Evolutionary conservation across 2,329 filamentous ascomycete species (phyloP), one percentile per base, ranked within the genome.

Genomic region (Alternaria sp.): DNA sequence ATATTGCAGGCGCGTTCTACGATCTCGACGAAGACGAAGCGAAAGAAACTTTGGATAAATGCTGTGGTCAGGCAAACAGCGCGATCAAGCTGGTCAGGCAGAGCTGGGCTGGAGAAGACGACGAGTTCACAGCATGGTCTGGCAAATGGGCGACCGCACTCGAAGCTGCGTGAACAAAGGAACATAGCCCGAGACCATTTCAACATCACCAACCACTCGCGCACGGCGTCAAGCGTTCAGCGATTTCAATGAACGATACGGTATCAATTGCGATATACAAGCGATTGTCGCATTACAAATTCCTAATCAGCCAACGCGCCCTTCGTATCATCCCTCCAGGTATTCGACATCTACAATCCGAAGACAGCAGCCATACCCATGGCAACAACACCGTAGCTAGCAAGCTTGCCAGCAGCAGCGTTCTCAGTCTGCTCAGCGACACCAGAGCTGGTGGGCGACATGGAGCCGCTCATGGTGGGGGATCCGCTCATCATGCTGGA

Each of bases 51-150:
- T 85, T 93, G 81, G 83, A 86, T 5, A 82, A 85, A 44, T 90
- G 89, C 70, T 88, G 89, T 63, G 80, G 83, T 1, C 85, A 88
- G 54, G 89, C 90, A 0, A 86, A 86, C 67, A 81, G 79, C 1
- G 86, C 85, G 0, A 84, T 86, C 0, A 84, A 87, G 59, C 74
- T 90, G 51, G 79, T 92, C 12, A 81, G 82, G 53, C 81, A 83
- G 62, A 83, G 85, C 19, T 94, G 91, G 91, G 80, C 86, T 3
- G 89, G 86, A 0, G 80, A 85, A 50, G 84, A 87, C 17, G 93
- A 97, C 72, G 92, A 91, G 72, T 97, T 96, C 74, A 91, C 89
- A 0, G 83, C 86, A 15, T 97, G 93, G 93, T 88, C 86, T n/a
- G 83, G 82, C 52, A 87, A 85, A 54, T 89, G 86, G 85, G 62